These are phyloP conservation scores for Fagus crenata DNA, from an alignment of 306 rosid genomes.

Conservation along the genomic window DNA sequence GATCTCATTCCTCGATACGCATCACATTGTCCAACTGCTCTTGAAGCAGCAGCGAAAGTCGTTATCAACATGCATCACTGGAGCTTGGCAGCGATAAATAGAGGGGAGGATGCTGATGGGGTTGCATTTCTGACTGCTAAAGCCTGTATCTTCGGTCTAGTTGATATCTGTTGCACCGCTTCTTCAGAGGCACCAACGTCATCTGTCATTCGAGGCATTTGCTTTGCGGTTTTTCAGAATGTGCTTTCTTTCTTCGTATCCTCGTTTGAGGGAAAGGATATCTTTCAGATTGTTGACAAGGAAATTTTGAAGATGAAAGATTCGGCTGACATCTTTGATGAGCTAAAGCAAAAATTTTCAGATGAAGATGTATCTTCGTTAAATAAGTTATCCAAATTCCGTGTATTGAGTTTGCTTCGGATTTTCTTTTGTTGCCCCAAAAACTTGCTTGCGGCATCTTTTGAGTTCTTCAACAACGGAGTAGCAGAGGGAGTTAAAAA, in stretches of 20 bases:
- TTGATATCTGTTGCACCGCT: constrained; percentile 66
- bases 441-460: constrained; percentile 75
- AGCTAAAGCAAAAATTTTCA: constrained; percentile 56
- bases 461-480: constrained; percentile 59
- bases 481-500: constrained; percentile 53
- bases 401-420: constrained; percentile 58
- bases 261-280: constrained; percentile 67
- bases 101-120: constrained; percentile 65
- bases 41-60: constrained; percentile 81
- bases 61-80: constrained; percentile 72
- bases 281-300: constrained; percentile 52
- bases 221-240: constrained; percentile 74
- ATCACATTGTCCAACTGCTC: constrained; percentile 77
- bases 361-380: constrained; percentile 57
- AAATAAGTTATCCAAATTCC: constrained; percentile 54
- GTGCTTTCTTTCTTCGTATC: constrained; percentile 65
- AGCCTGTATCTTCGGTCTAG: constrained; percentile 69
- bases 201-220: constrained; percentile 71
- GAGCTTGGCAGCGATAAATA: constrained; percentile 54
- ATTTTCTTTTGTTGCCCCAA: constrained; percentile 73
- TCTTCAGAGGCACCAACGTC: constrained; percentile 66
- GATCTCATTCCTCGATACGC: constrained; percentile 90
- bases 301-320: constrained; percentile 60
- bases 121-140: constrained; percentile 79
- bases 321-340: constrained; percentile 49